A percentile compares a stretch with the other conserved stretches of the same genome.
phyloP scores from a whole-genome alignment of 345 rosid genomes.

The Brassica juncea region DNA sequence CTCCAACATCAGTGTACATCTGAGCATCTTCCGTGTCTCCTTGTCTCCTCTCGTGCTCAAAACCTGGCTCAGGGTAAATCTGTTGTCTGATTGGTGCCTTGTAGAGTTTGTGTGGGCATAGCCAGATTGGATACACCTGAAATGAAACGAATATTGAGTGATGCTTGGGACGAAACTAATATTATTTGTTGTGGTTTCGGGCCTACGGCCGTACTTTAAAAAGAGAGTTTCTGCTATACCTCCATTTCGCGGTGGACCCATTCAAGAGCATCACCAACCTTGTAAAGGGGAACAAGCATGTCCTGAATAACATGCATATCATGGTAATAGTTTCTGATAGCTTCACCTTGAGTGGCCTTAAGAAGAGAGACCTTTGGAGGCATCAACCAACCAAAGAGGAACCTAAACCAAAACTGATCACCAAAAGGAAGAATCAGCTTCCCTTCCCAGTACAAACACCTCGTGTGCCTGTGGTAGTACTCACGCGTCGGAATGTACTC shows the following conservation, averaged over 20 bases:
- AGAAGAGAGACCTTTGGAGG: conserved; percentile 99
- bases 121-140: conserved; percentile 93
- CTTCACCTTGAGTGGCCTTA: conserved; percentile 99
- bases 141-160: conserved; percentile 13
- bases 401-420: conserved; percentile 98
- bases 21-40: conserved; percentile 92
- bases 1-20: conserved; percentile 97
- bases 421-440: conserved; percentile 97
- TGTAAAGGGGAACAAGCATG: conserved; percentile 98
- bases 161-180: background rate
- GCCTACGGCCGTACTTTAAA: background rate
- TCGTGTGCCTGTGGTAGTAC: conserved; percentile 96
- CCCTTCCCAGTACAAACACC: conserved; percentile 99
- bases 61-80: conserved; percentile 93
- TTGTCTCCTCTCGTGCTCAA: conserved; percentile 80
- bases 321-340: conserved; percentile 95
- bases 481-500: conserved; percentile 98
- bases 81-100: conserved; percentile 85
- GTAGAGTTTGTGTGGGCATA: conserved; percentile 90
- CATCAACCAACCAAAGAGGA: conserved; percentile 95
- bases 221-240: conserved; percentile 47
- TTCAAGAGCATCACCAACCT: conserved; percentile 92
- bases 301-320: conserved; percentile 98
- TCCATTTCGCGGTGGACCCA: conserved; percentile 97
- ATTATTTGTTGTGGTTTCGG: background rate